phyloP scores from a whole-genome alignment of 148 eudicot genomes.

The Cornus controversa region DNA sequence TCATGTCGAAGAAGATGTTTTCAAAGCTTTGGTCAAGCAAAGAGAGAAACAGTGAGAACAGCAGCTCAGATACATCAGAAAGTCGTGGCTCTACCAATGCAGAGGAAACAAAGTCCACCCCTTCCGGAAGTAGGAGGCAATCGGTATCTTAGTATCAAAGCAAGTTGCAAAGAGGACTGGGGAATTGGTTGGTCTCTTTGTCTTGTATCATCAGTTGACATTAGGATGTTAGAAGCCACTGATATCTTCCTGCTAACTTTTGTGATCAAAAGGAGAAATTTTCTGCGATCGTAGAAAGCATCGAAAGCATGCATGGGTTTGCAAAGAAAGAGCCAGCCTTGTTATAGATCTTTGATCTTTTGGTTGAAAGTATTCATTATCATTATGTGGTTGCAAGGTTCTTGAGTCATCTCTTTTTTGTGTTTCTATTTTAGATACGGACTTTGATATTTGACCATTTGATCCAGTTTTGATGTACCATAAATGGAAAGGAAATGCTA shows the following conservation, averaged over 20 bases:
- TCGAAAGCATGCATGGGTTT: not conserved
- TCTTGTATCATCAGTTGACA: conserved; percentile 7
- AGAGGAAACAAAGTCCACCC: conserved; percentile 64
- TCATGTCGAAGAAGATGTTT: conserved; percentile 68
- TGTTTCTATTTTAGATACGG: not conserved
- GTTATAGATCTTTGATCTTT: not conserved
- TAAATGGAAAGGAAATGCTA: not conserved
- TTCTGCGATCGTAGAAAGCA: not conserved
- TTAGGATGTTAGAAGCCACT: conserved; percentile 13
- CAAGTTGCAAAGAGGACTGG: not conserved
- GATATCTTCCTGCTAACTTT: conserved; percentile 6
- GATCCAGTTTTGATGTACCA: conserved; percentile 10
- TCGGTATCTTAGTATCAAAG: conserved; percentile 13
- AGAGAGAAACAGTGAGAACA: conserved; percentile 66
- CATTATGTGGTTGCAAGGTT: not conserved
- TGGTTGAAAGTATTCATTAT: conserved; percentile 6
- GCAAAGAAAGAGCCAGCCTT: not conserved
- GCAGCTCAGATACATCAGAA: conserved; percentile 89
- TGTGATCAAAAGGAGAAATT: not conserved
- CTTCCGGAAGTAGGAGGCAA: conserved; percentile 66
- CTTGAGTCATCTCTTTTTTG: not conserved
- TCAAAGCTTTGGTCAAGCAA: conserved; percentile 74
- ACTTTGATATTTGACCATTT: too few relatives aligned
- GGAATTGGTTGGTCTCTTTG: not conserved
- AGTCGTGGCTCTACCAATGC: conserved; percentile 72